Evolutionary conservation across 1,139 yeast genomes (phyloP), one percentile per base, ranked within the genome.

Genomic region (Magnusiomyces tetraspermus): DNA sequence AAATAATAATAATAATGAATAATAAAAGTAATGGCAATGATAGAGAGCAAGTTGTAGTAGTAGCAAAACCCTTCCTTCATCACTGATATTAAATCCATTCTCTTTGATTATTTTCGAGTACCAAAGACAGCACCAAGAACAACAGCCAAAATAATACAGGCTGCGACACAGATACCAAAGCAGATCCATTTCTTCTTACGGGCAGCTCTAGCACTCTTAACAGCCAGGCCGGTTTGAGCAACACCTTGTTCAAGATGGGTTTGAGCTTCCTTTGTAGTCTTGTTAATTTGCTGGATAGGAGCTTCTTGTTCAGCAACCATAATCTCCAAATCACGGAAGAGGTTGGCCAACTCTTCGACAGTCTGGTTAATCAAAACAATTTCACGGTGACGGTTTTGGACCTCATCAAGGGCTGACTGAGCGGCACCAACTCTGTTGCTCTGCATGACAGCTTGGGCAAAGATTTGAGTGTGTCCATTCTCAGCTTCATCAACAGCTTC

Each of bases 401-500:
- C 98, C 71, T 94, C 98, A 63, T 88, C 86, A 63, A 92, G 78
- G 2, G 95, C 98, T 37, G 96, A 82, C 69, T 95, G 81, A 51
- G 98, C 97, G 71, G 92, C 96, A 61, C 98, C 98, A 65, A 95
- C 83, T 72, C 97, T 83, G 70, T 88, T 87, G 54, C 95, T 85
- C 72, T 85, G 88, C 77, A 88, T 75, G 61, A 92, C 76, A 17
- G 97, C 97, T 71, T 89, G 96, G 58, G 94, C 90, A 73, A 92
- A 92, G 64, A 89, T 85, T 71, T 90, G 97, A 67, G 85, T 88
- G 53, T 89, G 85, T 6, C 37, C 47, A 13, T 13, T 11, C 15
- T 28, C 37, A 61, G 85, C 85, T 52, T 82, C 82, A 64, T 86
- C 92, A 53, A 87, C 82, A 46, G 95, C 97, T 55, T 82, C 85